Conservation (phyloP, 768 basidiomycete species). For the Tylopilus felleus region DNA sequence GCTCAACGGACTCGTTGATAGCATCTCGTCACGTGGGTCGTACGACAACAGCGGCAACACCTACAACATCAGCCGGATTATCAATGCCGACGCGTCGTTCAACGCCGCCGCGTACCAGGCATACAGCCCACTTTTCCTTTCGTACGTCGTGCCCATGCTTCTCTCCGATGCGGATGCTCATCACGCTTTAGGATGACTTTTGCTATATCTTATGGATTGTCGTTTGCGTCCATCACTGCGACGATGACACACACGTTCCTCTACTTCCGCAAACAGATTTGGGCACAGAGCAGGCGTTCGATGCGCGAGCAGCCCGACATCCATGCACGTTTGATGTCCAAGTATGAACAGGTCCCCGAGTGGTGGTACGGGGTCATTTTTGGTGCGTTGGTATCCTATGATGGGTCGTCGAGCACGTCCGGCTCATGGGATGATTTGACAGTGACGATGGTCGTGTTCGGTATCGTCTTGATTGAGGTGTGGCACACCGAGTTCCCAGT, state of each 20-base stretch:
- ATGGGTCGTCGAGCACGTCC: neutral
- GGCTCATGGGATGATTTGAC: neutral
- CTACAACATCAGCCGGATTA: conserved; percentile 59
- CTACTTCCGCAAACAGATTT: conserved; percentile 78
- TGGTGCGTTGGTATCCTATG: conserved; percentile 13
- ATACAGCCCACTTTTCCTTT: conserved; percentile 63
- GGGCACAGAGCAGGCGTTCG: conserved; percentile 63
- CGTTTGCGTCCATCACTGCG: conserved; percentile 79
- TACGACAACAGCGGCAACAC: conserved; percentile 58
- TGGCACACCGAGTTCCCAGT: conserved; percentile 52
- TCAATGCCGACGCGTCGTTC: conserved; percentile 52
- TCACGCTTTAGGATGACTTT: conserved; percentile 47
- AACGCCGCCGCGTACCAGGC: conserved; percentile 50
- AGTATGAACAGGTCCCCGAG: conserved; percentile 55
- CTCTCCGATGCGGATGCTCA: conserved; percentile 1
- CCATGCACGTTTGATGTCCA: conserved; percentile 56
- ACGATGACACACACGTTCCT: conserved; percentile 70
- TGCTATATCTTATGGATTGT: conserved; percentile 74
- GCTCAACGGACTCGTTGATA: conserved; percentile 10
- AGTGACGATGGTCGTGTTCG: conserved; percentile 55
- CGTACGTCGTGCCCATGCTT: conserved; percentile 23
- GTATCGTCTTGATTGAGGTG: conserved; percentile 53
- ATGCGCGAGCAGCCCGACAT: conserved; percentile 78
- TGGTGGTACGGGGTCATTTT: conserved; percentile 50
- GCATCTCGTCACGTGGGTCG: conserved; percentile 61